Base-by-base conservation (phyloP, 305 asterid genomes). In the Fraxinus platypoda region DNA sequence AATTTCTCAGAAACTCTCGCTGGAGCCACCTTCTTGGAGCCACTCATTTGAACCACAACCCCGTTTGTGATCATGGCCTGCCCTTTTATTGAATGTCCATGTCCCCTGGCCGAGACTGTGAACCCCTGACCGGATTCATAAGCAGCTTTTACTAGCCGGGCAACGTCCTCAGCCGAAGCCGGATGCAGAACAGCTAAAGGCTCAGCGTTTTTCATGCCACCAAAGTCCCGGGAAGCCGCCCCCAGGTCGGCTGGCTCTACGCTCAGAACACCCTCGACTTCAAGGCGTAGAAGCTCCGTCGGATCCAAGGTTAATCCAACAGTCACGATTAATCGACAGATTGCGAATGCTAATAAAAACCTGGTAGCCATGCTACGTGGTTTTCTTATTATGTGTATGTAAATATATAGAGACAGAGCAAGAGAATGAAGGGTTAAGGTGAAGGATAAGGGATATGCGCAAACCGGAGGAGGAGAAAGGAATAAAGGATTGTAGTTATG, bases 11-110 rank as follows among this genome's bases (percentile, higher is more conserved):
- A 87, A 77, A 91, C 90, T 57, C 49, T 78, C 1, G 91, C 86
- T 78, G 74, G 74, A 25, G 81, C 57, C 77, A 87, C 62, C 86
- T 72, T 72, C 72, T 43, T 8, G 0, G 68, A 19, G 30, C 91
- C 81, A 76, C 91, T 91, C 98, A 92, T 94, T 85, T 91, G 91
- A 75, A 92, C 74, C 12, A 93, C 97, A 28, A 92, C 88, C 2
- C 98, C 97, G 30, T 86, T 81, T 5, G 28, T 26, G 0, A 87
- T 81, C 94, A 87, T 90, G 3, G 98, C 90, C 66, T 93, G 98
- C 35, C 98, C 98, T 82, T 90, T 93, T 54, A 92, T 92, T 3
- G 98, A 93, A 86, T 93, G 98, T 0, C 97, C 97, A 80, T 92
- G 97, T 0, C 97, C 97, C 77, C 95, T 81, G 2, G 97, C 97